A percentile compares a stretch with the other conserved stretches of the same genome.
phyloP scores from a whole-genome alignment of 148 eudicot genomes.

The Silene latifolia region DNA sequence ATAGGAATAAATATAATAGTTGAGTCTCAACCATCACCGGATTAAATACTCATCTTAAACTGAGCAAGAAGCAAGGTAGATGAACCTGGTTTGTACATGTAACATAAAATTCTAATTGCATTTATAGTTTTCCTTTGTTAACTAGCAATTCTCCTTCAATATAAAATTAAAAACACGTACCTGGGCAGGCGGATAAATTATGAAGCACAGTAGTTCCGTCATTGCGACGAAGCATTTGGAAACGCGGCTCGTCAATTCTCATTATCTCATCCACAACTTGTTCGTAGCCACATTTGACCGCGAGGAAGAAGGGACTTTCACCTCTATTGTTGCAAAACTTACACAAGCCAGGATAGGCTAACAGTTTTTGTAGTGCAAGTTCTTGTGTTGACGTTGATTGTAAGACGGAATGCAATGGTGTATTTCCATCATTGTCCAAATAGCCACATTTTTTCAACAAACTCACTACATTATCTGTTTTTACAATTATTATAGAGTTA shows the following conservation, averaged over 20 bases:
- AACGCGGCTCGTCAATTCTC: neutral
- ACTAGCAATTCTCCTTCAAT: too few relatives aligned
- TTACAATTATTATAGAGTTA: too few relatives aligned
- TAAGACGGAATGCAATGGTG: neutral
- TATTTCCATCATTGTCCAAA: neutral
- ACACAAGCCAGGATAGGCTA: neutral
- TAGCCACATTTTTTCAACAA: too few relatives aligned
- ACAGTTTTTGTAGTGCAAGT: neutral
- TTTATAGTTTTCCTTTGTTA: too few relatives aligned
- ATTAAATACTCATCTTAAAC: too few relatives aligned
- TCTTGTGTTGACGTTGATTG: neutral
- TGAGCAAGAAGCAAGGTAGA: too few relatives aligned
- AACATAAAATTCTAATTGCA: too few relatives aligned
- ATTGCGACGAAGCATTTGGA: neutral
- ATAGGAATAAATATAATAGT: too few relatives aligned
- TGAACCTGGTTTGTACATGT: too few relatives aligned
- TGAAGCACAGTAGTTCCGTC: neutral
- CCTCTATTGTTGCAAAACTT: neutral
- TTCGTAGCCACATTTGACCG: neutral
- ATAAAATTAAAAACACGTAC: neutral
- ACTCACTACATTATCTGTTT: too few relatives aligned
- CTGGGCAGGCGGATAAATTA: neutral
- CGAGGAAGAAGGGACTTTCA: neutral
- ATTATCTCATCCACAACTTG: neutral
- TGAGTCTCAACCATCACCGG: too few relatives aligned